Evolutionary conservation across 306 rosid genomes (phyloP), one percentile per base, ranked within the genome.

Genomic region (Mucuna pruriens): DNA sequence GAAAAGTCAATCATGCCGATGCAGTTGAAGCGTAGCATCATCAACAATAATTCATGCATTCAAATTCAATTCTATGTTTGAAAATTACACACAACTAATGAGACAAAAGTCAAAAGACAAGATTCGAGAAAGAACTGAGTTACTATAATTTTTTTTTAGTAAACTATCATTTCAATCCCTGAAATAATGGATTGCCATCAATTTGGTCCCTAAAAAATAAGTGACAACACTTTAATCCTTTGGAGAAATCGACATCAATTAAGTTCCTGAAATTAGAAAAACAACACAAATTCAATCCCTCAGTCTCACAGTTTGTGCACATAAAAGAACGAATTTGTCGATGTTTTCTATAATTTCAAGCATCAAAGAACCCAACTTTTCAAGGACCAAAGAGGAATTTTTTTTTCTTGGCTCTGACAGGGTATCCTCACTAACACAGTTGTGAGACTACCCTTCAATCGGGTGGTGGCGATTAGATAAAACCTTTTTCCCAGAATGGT

Each of bases 51-150:
- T 16, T 62, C 55, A 75, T 39, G 61, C 25, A 12, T 73, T 44
- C 38, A 55, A 34, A 54, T 42, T 52, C 82, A 77, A 16, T 78
- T 68, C 2, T 62, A 1, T 26, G 40, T 66, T 66, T n/a, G 22
- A 74, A 79, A 67, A 15, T 13, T 26, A 79, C 26, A 63, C 13
- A 45, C 62, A 49, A 75, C 11, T 39, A 66, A 57, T n/a, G 26
- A 67, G 70, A 40, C 33, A 31, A 31, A 65, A 62, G 33, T 29
- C 75, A 26, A 71, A 71, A 78, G 71, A 57, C 8, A 31, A 36
- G 62, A 62, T 23, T 49, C 38, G 54, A 25, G 42, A 52, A 77
- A 71, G 2, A 60, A 76, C 65, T 31, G 45, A 33, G 7, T 72
- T 36, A 31, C 64, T 44, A 26, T 26, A 25, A 12, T 6, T 7